Conservation (phyloP, 768 basidiomycete species). For the Podaxis carcinomalis region DNA sequence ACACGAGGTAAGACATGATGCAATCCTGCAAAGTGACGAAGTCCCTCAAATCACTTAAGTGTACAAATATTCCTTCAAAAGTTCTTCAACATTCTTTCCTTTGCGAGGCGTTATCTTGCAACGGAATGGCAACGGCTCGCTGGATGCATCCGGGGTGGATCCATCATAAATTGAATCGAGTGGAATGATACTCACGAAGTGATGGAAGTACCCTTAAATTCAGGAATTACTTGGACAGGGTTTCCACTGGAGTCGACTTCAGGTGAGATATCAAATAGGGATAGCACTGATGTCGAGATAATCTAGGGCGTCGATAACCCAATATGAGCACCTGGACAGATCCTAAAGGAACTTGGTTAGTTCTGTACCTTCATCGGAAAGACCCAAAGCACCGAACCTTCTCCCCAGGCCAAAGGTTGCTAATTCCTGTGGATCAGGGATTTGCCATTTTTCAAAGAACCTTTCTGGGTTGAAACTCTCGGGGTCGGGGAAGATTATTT, state of each 20-base stretch:
- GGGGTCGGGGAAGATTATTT: slow-evolving; percentile 26
- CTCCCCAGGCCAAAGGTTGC: slow-evolving; percentile 19
- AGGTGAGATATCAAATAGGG: slow-evolving; percentile 17
- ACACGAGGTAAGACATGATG: neutral
- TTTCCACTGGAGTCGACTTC: slow-evolving; percentile 16
- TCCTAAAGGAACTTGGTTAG: slow-evolving; percentile 8
- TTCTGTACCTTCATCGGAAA: neutral
- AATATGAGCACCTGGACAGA: slow-evolving; percentile 22
- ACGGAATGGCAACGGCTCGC: neutral
- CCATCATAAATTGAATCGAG: neutral
- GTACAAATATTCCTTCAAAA: neutral
- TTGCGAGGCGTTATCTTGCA: slow-evolving; percentile 1
- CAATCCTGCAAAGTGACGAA: neutral
- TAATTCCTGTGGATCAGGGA: slow-evolving; percentile 8
- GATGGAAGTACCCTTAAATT: neutral
- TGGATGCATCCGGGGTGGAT: neutral
- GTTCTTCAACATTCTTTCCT: neutral
- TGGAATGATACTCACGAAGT: neutral
- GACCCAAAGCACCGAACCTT: slow-evolving; percentile 6
- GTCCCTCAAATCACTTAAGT: neutral
- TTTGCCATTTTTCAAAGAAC: slow-evolving; percentile 19
- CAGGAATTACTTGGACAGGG: slow-evolving; percentile 8
- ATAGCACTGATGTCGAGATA: slow-evolving; percentile 15
- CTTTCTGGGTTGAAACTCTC: slow-evolving; percentile 26
- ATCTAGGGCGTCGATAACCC: slow-evolving; percentile 16